A percentile compares a stretch with the other conserved stretches of the same genome.
These are phyloP conservation scores for Alternaria triticina DNA, from an alignment of 2,329 filamentous ascomycete species.

Conservation along the genomic window DNA sequence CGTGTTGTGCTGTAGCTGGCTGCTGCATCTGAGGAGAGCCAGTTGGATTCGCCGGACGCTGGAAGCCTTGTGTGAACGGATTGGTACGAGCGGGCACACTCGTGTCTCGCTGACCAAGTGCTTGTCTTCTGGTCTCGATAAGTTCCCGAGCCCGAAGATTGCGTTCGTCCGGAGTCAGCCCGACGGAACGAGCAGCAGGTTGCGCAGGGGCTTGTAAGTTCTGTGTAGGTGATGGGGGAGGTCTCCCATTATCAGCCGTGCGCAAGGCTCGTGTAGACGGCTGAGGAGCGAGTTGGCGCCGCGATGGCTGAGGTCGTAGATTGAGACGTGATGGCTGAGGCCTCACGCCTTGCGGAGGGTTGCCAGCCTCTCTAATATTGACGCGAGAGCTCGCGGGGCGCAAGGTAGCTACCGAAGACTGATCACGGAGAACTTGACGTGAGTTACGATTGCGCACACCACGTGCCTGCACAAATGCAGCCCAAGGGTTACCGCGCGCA, in stretches of 20 bases:
- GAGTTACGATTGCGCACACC: slow-evolving; percentile 37
- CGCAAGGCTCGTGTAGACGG: slow-evolving; percentile 46
- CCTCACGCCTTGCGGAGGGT: slow-evolving; percentile 35
- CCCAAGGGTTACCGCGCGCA: slow-evolving; percentile 46
- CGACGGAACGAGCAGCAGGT: slow-evolving; percentile 29
- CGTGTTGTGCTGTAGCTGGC: slow-evolving; percentile 26
- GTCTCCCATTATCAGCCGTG: slow-evolving; percentile 40
- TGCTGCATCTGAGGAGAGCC: slow-evolving; percentile 20
- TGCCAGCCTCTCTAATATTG: slow-evolving; percentile 41
- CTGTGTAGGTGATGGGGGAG: slow-evolving; percentile 36
- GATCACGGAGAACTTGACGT: slow-evolving; percentile 45
- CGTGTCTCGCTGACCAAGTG: slow-evolving; percentile 34
- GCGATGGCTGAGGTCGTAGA: slow-evolving; percentile 45
- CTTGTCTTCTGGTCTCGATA: slow-evolving; percentile 43
- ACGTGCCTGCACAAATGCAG: slow-evolving; percentile 42
- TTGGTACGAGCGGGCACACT: slow-evolving; percentile 43
- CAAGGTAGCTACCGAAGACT: slow-evolving; percentile 49
- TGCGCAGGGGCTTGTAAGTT: slow-evolving; percentile 21
- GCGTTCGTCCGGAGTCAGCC: slow-evolving; percentile 44
- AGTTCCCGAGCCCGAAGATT: slow-evolving; percentile 45
- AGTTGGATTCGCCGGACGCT: slow-evolving; percentile 34
- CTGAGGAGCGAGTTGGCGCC: slow-evolving; percentile 44
- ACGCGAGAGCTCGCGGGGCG: slow-evolving; percentile 42
- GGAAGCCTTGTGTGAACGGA: slow-evolving; percentile 42
- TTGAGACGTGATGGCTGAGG: slow-evolving; percentile 46